phyloP scores from a whole-genome alignment of 805 yeast genomes.

The Zygotorulaspora florentina region DNA sequence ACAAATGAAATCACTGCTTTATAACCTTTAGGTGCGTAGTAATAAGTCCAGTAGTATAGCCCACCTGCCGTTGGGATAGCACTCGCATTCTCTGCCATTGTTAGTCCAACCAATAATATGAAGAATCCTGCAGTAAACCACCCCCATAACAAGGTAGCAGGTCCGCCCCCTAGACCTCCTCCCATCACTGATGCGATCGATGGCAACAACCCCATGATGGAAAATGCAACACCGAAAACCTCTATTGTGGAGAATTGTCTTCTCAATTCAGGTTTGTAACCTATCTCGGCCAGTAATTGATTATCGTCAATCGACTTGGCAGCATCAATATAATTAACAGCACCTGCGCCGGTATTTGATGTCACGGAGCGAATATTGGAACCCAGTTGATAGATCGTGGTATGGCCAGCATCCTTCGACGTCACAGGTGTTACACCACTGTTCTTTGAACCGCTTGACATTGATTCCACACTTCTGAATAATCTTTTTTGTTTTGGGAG shows the following conservation, averaged over 20 bases:
- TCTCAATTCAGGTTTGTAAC: constrained; percentile 64
- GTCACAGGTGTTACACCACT: neutral
- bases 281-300: constrained; percentile 40
- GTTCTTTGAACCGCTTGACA: constrained; percentile 1
- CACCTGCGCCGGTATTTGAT: constrained; percentile 27
- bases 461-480: neutral
- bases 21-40: constrained; percentile 54
- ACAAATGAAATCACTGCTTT: constrained; percentile 55
- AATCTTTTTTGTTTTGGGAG: neutral
- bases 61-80: constrained; percentile 78
- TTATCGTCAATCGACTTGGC: constrained; percentile 19
- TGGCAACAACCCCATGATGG: constrained; percentile 68
- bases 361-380: constrained; percentile 15
- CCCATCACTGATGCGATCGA: constrained; percentile 54
- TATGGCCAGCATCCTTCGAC: neutral
- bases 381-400: constrained; percentile 4
- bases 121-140: constrained; percentile 56
- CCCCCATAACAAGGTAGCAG: constrained; percentile 62
- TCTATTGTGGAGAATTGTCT: constrained; percentile 59
- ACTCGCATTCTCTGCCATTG: constrained; percentile 66
- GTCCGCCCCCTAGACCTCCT: constrained; percentile 57
- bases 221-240: constrained; percentile 67
- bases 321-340: constrained; percentile 24
- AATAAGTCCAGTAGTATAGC: constrained; percentile 62
- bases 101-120: constrained; percentile 53